phyloP scores from a whole-genome alignment of 2,329 filamentous ascomycete genomes.

The Scortechinia acanthostroma region DNA sequence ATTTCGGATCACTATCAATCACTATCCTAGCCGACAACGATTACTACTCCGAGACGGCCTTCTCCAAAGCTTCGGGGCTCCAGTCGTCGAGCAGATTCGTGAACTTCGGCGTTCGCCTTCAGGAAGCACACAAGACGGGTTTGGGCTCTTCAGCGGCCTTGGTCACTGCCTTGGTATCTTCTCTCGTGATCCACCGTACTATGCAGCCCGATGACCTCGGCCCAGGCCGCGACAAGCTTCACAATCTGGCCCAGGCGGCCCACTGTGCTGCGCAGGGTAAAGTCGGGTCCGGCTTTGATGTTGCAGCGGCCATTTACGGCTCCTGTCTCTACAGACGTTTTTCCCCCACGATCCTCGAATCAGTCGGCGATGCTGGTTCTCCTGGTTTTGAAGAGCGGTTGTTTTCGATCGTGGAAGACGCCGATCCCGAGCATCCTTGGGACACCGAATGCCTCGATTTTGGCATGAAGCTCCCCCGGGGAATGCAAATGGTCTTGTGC shows the following conservation, averaged over 20 bases:
- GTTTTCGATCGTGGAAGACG: conserved; percentile 57
- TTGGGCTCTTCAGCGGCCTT: conserved; percentile 90
- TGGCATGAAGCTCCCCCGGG: conserved; percentile 62
- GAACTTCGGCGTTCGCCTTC: conserved; percentile 69
- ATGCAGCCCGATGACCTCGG: conserved; percentile 49
- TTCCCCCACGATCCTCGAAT: conserved; percentile 67
- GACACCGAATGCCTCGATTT: conserved; percentile 71
- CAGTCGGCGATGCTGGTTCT: conserved; percentile 58
- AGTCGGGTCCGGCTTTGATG: conserved; percentile 90
- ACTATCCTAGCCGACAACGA: conserved; percentile 90
- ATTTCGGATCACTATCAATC: conserved; percentile 64
- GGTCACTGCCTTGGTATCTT: conserved; percentile 77
- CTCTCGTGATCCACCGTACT: conserved; percentile 67
- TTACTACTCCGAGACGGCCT: conserved; percentile 76
- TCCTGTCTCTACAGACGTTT: conserved; percentile 90
- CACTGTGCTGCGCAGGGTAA: conserved; percentile 97
- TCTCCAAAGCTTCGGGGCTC: conserved; percentile 11
- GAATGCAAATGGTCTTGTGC: conserved; percentile 79
- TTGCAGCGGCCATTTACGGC: conserved; percentile 86
- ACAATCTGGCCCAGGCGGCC: conserved; percentile 88
- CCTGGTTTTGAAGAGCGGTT: conserved; percentile 62
- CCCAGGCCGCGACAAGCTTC: conserved; percentile 53
- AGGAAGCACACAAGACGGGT: conserved; percentile 85
- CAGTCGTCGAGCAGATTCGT: conserved; percentile 52
- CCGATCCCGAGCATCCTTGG: conserved; percentile 48